Evolutionary conservation across 768 basidiomycete genomes (phyloP).

Genomic region (Sporobolomyces roseus): DNA sequence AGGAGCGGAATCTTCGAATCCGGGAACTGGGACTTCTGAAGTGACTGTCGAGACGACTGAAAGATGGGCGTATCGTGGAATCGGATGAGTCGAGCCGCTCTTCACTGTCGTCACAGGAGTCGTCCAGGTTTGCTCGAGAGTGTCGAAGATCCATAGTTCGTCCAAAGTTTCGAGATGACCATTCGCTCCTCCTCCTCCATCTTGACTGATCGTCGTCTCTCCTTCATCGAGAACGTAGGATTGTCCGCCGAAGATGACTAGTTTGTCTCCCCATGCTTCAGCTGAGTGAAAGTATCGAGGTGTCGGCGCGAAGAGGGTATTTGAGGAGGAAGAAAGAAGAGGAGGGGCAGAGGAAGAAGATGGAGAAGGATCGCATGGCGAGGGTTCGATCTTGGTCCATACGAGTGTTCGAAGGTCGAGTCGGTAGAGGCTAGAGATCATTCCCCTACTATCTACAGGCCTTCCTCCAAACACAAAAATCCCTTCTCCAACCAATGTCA

Average conservation of each 20-base stretch:
- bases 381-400: conserved; percentile 51
- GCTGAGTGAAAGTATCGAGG: conserved; percentile 85
- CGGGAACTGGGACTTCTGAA: neutral
- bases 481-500: conserved; percentile 53
- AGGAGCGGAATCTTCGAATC: conserved; percentile 2
- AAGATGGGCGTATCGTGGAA: conserved; percentile 92
- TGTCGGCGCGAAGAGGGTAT: no score
- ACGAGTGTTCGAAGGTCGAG: conserved; percentile 77
- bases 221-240: conserved; percentile 58
- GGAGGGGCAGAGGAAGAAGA: conserved; percentile 26
- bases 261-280: conserved; percentile 65
- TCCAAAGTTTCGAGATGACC: conserved; percentile 24
- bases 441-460: conserved; percentile 55
- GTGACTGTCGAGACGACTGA: conserved; percentile 59
- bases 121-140: conserved; percentile 64
- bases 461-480: conserved; percentile 38
- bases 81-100: conserved; percentile 58
- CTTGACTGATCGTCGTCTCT: neutral
- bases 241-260: conserved; percentile 95
- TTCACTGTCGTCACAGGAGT: conserved; percentile 53
- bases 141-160: conserved; percentile 85
- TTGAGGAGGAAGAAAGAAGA: conserved; percentile 59
- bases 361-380: conserved; percentile 34
- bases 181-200: neutral
- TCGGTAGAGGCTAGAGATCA: conserved; percentile 84